phyloP scores from a whole-genome alignment of 106 monocot species.

The Posidonia australis region DNA sequence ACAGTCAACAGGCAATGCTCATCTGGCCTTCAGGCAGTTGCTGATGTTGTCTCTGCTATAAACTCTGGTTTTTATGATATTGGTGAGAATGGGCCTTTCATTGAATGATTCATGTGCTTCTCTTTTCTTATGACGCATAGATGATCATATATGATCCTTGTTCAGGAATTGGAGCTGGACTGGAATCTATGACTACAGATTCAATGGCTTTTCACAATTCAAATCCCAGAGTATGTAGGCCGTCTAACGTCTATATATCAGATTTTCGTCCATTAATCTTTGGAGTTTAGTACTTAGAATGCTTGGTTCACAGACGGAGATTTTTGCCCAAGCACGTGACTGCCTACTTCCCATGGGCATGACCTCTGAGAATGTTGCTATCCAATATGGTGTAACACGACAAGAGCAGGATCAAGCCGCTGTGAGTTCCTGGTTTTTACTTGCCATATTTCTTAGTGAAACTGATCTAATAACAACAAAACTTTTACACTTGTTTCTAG shows the following conservation, averaged over 20 bases:
- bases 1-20: constrained; percentile 90
- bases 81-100: constrained; percentile 19
- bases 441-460: too few relatives aligned
- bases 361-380: constrained; percentile 83
- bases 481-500: constrained; percentile 14
- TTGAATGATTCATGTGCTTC: neutral
- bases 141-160: neutral
- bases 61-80: constrained; percentile 91
- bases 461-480: too few relatives aligned
- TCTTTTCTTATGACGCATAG: neutral
- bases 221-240: constrained; percentile 57
- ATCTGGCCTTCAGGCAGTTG: constrained; percentile 86
- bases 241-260: neutral
- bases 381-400: constrained; percentile 60
- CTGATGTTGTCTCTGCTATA: constrained; percentile 86
- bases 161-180: constrained; percentile 71
- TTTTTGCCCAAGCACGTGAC: constrained; percentile 49
- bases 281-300: neutral
- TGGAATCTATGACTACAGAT: constrained; percentile 70
- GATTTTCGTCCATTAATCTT: neutral
- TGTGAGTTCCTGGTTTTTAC: constrained; percentile 30
- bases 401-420: constrained; percentile 86
- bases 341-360: constrained; percentile 89
- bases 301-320: constrained; percentile 21
- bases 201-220: constrained; percentile 37